Base-by-base conservation (phyloP, 2,329 filamentous ascomycete genomes). In the Neonectria ditissima region DNA sequence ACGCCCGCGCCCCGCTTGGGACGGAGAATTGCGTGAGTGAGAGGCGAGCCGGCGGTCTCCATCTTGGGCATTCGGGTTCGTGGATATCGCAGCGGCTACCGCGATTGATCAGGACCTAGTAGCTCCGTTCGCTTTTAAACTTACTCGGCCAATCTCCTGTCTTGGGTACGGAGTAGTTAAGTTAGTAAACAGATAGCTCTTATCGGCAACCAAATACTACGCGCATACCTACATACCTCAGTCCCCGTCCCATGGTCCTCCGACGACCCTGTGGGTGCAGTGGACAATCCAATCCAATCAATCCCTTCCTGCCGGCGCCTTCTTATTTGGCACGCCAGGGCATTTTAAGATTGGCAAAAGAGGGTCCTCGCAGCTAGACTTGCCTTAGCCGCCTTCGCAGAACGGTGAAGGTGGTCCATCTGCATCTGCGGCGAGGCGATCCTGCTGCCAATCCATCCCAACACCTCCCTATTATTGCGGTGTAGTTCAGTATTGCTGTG, bases 341-440 rank as follows among this genome's bases (percentile, higher is more conserved):
- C 51, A 60, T 50, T 51, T 61, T 61, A 61, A 61, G 26, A 61
- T 55, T 54, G 50, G 48, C 32, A 61, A 61, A 61, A 56, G 52
- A 61, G 52, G 59, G 59, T 52, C 59, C 52, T 43, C 45, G 44
- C 45, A 50, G 52, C 52, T 55, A 61, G 32, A 53, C 20, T 32
- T 34, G 45, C 45, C 32, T 56, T 61, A 55, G 59, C 39, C 59
- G 59, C 45, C 45, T 24, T 56, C 34, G 34, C 44, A 56, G 52
- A 51, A 51, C 59, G 59, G 59, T 61, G 59, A 61, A 55, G 59
- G 39, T 55, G 52, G 37, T 45, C 45, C 52, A 56, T 56, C 52
- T 55, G 44, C 41, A 55, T 55, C 41, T 26, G 43, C 22, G 52
- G 10, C 53, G 24, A 55, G 39, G 43, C 43, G 47, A 60, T 43